Evolutionary conservation across 2,329 filamentous ascomycete species (phyloP).

Genomic region (Alternaria tenuissima): DNA sequence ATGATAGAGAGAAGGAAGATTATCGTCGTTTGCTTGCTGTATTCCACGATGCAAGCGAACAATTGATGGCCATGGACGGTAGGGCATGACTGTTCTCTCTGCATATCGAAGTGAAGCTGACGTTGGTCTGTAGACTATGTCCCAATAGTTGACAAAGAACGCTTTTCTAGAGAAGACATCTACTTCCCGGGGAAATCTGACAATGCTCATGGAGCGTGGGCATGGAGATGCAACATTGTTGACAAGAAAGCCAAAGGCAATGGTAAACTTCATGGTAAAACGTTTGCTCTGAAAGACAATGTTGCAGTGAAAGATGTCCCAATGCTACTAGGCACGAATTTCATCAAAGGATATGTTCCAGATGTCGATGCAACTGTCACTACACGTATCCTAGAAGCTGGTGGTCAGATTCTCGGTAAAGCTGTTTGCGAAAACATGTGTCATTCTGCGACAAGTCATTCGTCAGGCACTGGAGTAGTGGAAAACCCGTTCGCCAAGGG

Average conservation of each 20-base stretch:
- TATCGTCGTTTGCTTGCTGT: conserved; percentile 50
- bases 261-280: conserved; percentile 50
- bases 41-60: conserved; percentile 51
- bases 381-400: conserved; percentile 40
- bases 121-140: conserved; percentile 38
- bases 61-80: conserved; percentile 48
- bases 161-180: conserved; percentile 44
- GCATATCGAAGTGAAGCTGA: background rate
- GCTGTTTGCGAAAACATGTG: conserved; percentile 47
- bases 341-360: conserved; percentile 20
- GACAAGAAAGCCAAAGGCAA: conserved; percentile 33
- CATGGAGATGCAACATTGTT: conserved; percentile 52
- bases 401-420: conserved; percentile 39
- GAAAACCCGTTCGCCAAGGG: conserved; percentile 57
- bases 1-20: conserved; percentile 50
- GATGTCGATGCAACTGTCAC: conserved; percentile 42
- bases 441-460: conserved; percentile 41
- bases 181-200: conserved; percentile 44
- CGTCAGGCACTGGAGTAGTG: conserved; percentile 53
- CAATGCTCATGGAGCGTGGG: conserved; percentile 55
- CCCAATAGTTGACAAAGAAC: conserved; percentile 40
- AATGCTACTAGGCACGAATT: conserved; percentile 43
- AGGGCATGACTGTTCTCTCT: conserved; percentile 33
- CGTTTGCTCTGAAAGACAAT: conserved; percentile 43
- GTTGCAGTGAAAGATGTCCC: conserved; percentile 44